Conservation (phyloP, 139 green algal genomes). For the Nannochloris sp. region DNA sequence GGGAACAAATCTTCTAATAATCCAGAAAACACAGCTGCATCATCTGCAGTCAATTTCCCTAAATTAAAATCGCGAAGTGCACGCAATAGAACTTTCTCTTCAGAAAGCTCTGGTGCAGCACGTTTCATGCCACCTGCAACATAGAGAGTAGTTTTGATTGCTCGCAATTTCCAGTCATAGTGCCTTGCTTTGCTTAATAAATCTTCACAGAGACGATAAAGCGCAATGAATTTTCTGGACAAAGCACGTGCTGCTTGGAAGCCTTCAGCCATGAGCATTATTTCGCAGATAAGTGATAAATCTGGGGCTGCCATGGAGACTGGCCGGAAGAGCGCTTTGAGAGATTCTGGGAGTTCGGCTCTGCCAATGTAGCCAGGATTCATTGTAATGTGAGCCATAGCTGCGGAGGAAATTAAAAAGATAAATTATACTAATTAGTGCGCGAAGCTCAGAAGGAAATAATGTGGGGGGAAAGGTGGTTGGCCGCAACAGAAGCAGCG, state of each 20-base stretch:
- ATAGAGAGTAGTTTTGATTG: conserved; percentile 96
- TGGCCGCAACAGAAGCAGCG: background rate
- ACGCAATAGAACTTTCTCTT: conserved; percentile 86
- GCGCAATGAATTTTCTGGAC: conserved; percentile 85
- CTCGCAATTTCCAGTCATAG: conserved; percentile 96
- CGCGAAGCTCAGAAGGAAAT: too few relatives aligned
- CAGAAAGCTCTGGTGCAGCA: conserved; percentile 66
- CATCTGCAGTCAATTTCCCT: conserved; percentile 85
- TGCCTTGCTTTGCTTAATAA: conserved; percentile 79
- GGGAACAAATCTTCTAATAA: conserved; percentile 92
- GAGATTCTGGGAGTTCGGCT: conserved; percentile 85
- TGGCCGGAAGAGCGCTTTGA: conserved; percentile 82
- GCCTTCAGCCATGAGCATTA: conserved; percentile 95
- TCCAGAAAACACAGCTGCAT: conserved; percentile 86
- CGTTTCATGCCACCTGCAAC: conserved; percentile 92
- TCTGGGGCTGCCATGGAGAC: conserved; percentile 88
- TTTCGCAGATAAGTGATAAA: conserved; percentile 86
- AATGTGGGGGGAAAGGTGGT: background rate
- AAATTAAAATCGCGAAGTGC: conserved; percentile 93
- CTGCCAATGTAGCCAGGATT: conserved; percentile 86
- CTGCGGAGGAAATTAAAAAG: conserved; percentile 38
- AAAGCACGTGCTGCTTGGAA: conserved; percentile 85
- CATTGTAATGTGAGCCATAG: conserved; percentile 98
- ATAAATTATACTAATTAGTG: too few relatives aligned
- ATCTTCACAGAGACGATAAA: conserved; percentile 91